Conservation (phyloP, 345 rosid genomes). For the Alliaria petiolata region DNA sequence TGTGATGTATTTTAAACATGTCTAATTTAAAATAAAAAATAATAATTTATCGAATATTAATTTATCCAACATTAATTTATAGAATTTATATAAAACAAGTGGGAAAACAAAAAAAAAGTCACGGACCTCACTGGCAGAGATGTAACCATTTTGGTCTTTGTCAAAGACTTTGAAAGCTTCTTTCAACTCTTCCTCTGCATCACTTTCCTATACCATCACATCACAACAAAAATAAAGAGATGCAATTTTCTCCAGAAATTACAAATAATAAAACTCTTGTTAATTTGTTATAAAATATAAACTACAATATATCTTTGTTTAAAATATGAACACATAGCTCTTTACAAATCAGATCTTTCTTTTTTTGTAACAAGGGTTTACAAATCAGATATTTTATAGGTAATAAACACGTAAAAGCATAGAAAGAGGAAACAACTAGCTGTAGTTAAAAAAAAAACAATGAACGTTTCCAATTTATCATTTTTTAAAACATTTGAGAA, state of each 20-base stretch:
- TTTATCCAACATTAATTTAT: too few species aligned
- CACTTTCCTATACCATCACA: constrained; percentile 43
- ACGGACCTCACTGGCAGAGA: constrained; percentile 58
- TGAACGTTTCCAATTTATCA: background rate
- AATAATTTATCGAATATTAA: too few species aligned
- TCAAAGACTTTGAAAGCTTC: constrained; percentile 70
- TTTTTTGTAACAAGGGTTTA: too few species aligned
- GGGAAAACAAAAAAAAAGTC: background rate
- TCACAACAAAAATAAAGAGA: too few species aligned
- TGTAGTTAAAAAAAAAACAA: background rate
- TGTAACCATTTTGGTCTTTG: constrained; percentile 64
- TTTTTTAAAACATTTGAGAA: background rate
- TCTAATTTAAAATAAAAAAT: too few species aligned
- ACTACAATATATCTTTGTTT: background rate
- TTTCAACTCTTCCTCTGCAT: constrained; percentile 49
- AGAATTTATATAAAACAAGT: too few species aligned
- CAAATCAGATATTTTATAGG: background rate
- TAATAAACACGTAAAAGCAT: background rate
- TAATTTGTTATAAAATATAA: background rate
- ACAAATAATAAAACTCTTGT: background rate
- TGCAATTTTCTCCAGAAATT: too few species aligned
- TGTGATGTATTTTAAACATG: too few species aligned
- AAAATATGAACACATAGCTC: background rate
- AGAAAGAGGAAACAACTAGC: background rate
- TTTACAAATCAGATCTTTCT: background rate